Evolutionary conservation across 1,139 yeast genomes (phyloP).

Genomic region (Scheffersomyces insectosa): DNA sequence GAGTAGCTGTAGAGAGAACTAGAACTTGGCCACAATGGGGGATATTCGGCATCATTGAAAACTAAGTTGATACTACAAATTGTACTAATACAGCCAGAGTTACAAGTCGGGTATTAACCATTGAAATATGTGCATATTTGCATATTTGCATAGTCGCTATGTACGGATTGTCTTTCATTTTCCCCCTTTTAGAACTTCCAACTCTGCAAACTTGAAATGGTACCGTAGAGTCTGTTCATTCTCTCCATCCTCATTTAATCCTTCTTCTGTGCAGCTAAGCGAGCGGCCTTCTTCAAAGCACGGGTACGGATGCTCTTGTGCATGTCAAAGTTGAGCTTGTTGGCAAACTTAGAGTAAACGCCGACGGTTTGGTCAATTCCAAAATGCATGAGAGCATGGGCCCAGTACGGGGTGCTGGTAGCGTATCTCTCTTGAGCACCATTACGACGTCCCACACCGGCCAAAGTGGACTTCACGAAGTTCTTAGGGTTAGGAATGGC

Average conservation of each 20-base stretch:
- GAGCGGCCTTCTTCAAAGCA: slow-evolving; percentile 78
- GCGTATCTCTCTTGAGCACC: slow-evolving; percentile 93
- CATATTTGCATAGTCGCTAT: too few relatives aligned
- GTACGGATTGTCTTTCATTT: neutral
- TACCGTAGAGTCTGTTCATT: neutral
- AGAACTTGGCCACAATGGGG: too few relatives aligned
- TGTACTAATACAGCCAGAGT: too few relatives aligned
- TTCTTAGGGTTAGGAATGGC: slow-evolving; percentile 79
- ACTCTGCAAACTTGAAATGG: neutral
- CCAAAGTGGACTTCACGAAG: slow-evolving; percentile 72
- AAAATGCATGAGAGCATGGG: slow-evolving; percentile 93
- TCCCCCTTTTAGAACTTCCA: neutral
- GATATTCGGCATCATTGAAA: too few relatives aligned
- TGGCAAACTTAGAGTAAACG: slow-evolving; percentile 71
- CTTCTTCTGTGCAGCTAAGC: slow-evolving; percentile 24
- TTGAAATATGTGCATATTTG: too few relatives aligned
- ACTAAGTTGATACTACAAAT: too few relatives aligned
- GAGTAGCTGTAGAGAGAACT: too few relatives aligned
- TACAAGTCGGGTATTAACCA: too few relatives aligned
- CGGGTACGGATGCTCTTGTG: slow-evolving; percentile 78
- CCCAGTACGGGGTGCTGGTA: slow-evolving; percentile 89
- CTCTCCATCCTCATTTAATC: slow-evolving; percentile 9
- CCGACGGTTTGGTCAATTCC: slow-evolving; percentile 78
- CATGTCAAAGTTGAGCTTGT: slow-evolving; percentile 67
- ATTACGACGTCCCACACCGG: slow-evolving; percentile 73